A percentile compares a stretch with the other conserved stretches of the same genome.
These are phyloP conservation scores for Trypanosoma avium DNA, from an alignment of 208 protist species.

Conservation along the genomic window DNA sequence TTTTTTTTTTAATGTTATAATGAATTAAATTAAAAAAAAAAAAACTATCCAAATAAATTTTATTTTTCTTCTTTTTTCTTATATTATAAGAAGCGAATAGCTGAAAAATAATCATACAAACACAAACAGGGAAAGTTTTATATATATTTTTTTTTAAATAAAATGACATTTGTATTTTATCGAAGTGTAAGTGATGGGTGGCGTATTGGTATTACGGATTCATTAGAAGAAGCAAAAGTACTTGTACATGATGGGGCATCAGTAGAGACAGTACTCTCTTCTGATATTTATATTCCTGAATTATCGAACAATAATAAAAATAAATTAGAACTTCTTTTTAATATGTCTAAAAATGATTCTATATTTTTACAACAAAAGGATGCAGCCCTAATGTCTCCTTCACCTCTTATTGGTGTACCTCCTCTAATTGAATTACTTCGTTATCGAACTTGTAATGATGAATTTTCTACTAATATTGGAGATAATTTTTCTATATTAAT, in stretches of 20 bases:
- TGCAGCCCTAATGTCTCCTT: slow-evolving; percentile 24
- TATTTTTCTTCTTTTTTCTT: too few relatives aligned
- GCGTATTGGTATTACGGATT: slow-evolving; percentile 24
- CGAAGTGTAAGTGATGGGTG: slow-evolving; percentile 27
- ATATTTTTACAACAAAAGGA: slow-evolving; percentile 17
- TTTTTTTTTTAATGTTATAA: too few relatives aligned
- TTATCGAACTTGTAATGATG: slow-evolving; percentile 12
- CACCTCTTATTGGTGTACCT: slow-evolving; percentile 25
- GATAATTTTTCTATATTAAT: slow-evolving; percentile 24
- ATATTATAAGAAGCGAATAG: too few relatives aligned
- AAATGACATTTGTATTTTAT: slow-evolving; percentile 27
- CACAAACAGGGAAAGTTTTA: neutral
- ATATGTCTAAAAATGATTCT: slow-evolving; percentile 9
- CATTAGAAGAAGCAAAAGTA: neutral
- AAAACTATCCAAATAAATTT: too few relatives aligned
- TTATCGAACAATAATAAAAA: neutral
- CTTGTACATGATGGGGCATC: slow-evolving; percentile 11
- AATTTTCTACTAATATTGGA: slow-evolving; percentile 11
- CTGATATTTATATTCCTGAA: slow-evolving; percentile 22
- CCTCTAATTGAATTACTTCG: slow-evolving; percentile 24
- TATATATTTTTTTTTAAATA: neutral
- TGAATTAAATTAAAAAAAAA: too few relatives aligned
- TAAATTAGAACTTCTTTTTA: neutral
- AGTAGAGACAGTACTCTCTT: slow-evolving; percentile 8
- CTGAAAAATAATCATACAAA: neutral